Conservation (phyloP, 2,329 filamentous ascomycete species). For the Emmonsiellopsis sp. region DNA sequence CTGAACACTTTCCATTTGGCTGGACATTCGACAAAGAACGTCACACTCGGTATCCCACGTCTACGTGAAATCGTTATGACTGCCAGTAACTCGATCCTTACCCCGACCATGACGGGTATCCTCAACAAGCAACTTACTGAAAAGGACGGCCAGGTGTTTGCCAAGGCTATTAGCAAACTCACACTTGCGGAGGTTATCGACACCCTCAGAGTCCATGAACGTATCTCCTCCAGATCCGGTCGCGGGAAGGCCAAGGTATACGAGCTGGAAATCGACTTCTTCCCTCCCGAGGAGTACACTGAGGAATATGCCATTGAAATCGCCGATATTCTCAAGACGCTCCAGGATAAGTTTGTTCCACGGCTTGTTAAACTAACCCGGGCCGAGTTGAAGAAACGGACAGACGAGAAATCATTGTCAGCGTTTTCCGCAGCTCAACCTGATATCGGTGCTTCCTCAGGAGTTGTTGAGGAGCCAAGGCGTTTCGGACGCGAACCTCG, state of each 20-base stretch:
- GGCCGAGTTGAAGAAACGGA: slow-evolving; percentile 72
- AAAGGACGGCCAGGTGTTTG: slow-evolving; percentile 65
- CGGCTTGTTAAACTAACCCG: slow-evolving; percentile 60
- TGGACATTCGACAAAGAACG: slow-evolving; percentile 96
- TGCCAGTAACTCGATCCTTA: slow-evolving; percentile 78
- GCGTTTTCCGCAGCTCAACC: slow-evolving; percentile 62
- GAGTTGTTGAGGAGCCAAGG: slow-evolving; percentile 44
- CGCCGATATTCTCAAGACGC: slow-evolving; percentile 64
- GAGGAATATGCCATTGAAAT: slow-evolving; percentile 75
- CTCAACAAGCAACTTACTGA: slow-evolving; percentile 62
- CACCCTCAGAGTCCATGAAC: slow-evolving; percentile 69
- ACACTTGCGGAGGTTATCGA: slow-evolving; percentile 78
- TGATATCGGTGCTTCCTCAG: slow-evolving; percentile 58
- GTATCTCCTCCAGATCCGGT: slow-evolving; percentile 60
- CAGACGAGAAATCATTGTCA: slow-evolving; percentile 45
- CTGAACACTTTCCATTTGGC: slow-evolving; percentile 99
- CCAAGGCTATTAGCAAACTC: slow-evolving; percentile 83
- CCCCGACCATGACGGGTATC: slow-evolving; percentile 64
- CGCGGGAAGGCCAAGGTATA: slow-evolving; percentile 72
- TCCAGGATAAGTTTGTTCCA: slow-evolving; percentile 73
- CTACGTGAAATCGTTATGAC: slow-evolving; percentile 98
- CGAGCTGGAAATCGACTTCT: slow-evolving; percentile 72
- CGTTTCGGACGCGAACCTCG: slow-evolving; percentile 41
- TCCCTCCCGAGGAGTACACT: slow-evolving; percentile 72
- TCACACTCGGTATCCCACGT: slow-evolving; percentile 95